phyloP scores from a whole-genome alignment of 352 stramenopile species.

The Aphanomyces cochlioides region DNA sequence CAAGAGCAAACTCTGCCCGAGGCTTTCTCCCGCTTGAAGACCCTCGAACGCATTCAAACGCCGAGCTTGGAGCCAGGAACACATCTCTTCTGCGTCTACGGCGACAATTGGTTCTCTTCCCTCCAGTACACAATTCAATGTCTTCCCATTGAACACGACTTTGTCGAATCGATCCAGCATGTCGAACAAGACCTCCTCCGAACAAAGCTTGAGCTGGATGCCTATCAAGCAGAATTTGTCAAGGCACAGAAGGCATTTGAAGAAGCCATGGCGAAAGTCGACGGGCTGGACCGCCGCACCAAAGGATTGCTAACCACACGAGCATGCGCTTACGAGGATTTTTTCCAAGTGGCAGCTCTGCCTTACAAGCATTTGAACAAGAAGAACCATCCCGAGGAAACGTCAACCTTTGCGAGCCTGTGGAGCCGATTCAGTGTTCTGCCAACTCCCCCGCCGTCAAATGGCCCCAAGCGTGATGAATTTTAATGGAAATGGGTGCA shows the following conservation, averaged over 20 bases:
- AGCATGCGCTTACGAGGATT: conserved; percentile 63
- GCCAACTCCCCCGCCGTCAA: conserved; percentile 4
- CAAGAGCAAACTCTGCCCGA: conserved; percentile 72
- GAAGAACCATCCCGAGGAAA: not conserved
- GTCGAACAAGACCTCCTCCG: conserved; percentile 67
- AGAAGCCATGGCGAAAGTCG: conserved; percentile 58
- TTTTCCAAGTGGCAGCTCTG: conserved; percentile 11
- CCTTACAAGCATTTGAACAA: conserved; percentile 22
- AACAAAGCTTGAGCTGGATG: conserved; percentile 75
- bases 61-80: conserved; percentile 72
- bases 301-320: conserved; percentile 67
- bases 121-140: conserved; percentile 87
- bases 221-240: conserved; percentile 72
- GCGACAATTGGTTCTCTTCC: conserved; percentile 84
- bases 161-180: conserved; percentile 46
- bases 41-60: conserved; percentile 79
- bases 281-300: conserved; percentile 66
- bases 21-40: conserved; percentile 78
- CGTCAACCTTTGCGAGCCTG: conserved; percentile 3
- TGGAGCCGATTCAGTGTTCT: conserved; percentile 21
- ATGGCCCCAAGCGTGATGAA: conserved; percentile 18
- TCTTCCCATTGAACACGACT: conserved; percentile 40
- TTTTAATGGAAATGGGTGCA: conserved; percentile 3
- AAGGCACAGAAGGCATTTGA: conserved; percentile 79
- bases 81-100: conserved; percentile 84